These are phyloP conservation scores for Plenodomus lindquistii DNA, from an alignment of 2,329 filamentous ascomycete species.

Conservation along the genomic window DNA sequence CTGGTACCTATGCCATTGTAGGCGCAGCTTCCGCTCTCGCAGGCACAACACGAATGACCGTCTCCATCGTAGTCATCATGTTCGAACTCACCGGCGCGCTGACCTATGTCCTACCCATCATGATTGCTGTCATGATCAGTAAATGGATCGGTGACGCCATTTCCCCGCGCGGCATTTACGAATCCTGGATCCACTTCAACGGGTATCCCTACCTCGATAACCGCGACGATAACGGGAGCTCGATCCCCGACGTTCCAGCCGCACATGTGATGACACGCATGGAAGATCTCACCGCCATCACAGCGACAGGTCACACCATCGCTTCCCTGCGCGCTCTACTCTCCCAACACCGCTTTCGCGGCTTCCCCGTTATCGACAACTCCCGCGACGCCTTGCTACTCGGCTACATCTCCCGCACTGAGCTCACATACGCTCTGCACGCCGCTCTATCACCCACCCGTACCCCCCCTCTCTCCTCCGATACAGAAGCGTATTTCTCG, in stretches of 20 bases:
- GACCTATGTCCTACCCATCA: constrained; percentile 95
- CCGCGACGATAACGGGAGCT: constrained; percentile 65
- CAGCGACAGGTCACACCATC: constrained; percentile 86
- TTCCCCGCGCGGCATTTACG: constrained; percentile 90
- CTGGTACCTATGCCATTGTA: constrained; percentile 94
- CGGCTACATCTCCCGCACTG: constrained; percentile 91
- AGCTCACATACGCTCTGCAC: constrained; percentile 80
- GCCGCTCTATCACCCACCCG: constrained; percentile 61
- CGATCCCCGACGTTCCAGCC: constrained; percentile 82
- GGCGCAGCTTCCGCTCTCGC: constrained; percentile 93
- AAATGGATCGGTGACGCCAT: constrained; percentile 99
- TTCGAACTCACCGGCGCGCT: constrained; percentile 96
- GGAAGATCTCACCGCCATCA: constrained; percentile 86
- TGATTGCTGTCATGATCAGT: constrained; percentile 97
- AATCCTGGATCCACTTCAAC: constrained; percentile 95
- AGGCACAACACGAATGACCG: constrained; percentile 93
- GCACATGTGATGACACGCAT: constrained; percentile 88
- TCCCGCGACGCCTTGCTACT: constrained; percentile 76
- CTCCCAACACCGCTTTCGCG: constrained; percentile 75
- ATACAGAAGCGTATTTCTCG: constrained; percentile 81
- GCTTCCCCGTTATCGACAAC: constrained; percentile 87
- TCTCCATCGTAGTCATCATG: constrained; percentile 99
- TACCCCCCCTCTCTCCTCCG: constrained; percentile 66
- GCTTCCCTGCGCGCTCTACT: constrained; percentile 73
- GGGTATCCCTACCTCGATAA: constrained; percentile 96